A percentile compares a stretch with the other conserved stretches of the same genome.
Conservation (phyloP, 75 land plant species). For the Sequoia sempervirens region DNA sequence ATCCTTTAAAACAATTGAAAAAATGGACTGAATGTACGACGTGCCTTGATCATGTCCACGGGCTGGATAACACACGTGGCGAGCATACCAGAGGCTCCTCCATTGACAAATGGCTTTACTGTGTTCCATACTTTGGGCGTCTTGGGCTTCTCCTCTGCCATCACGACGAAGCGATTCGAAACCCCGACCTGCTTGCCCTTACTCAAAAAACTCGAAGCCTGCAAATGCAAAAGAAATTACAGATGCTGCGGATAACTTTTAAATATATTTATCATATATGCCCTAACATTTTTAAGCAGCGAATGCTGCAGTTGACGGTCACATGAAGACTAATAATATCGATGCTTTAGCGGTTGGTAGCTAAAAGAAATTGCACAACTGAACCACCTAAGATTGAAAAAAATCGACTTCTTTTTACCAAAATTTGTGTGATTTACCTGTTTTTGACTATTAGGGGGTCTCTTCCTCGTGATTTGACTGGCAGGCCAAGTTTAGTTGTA, state of each 20-base stretch:
- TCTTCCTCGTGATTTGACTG: no score
- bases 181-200: not conserved
- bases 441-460: no score
- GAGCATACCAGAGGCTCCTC: conserved; percentile 85
- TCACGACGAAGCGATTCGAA: conserved; percentile 5
- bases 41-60: conserved; percentile 91
- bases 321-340: not conserved
- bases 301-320: not conserved
- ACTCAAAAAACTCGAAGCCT: not conserved
- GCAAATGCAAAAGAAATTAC: not conserved
- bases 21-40: not conserved
- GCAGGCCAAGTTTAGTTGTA: no score
- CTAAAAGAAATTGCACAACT: no score
- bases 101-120: conserved; percentile 86
- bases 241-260: no score
- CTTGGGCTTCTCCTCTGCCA: conserved; percentile 48
- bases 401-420: no score
- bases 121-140: conserved; percentile 57
- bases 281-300: not conserved
- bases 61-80: conserved; percentile 96
- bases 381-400: no score
- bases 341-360: not conserved
- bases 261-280: not conserved
- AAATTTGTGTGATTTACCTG: no score
- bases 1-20: not conserved